Evolutionary conservation across 306 rosid genomes (phyloP).

Genomic region (Pterocarpus macrocarpus): DNA sequence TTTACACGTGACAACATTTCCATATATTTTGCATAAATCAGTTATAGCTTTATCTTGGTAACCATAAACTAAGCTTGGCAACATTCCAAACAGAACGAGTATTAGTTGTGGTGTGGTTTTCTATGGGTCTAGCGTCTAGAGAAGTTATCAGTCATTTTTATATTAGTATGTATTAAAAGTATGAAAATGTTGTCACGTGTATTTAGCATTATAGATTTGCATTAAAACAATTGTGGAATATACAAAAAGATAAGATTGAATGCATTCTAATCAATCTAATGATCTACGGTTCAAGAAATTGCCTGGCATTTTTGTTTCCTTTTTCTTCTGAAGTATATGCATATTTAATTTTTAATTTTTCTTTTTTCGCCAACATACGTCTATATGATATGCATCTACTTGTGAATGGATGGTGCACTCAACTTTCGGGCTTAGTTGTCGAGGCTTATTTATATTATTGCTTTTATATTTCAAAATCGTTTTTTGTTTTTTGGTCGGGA

Average conservation of each 20-base stretch:
- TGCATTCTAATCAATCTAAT: neutral
- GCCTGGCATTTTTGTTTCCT: no score
- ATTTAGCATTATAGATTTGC: neutral
- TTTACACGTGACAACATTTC: slow-evolving; percentile 42
- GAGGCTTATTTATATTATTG: neutral
- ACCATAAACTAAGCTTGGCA: neutral
- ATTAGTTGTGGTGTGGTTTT: slow-evolving; percentile 6
- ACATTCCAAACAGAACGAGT: slow-evolving; percentile 21
- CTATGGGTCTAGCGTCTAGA: neutral
- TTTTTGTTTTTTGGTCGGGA: no score
- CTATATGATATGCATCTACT: no score
- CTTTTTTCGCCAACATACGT: no score
- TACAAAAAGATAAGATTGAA: neutral
- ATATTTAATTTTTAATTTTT: no score
- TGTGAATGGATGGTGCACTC: no score
- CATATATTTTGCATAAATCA: neutral
- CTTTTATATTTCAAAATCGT: no score
- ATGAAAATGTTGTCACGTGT: neutral
- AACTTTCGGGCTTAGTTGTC: no score
- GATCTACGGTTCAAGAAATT: no score
- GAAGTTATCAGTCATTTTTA: neutral
- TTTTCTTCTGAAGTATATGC: no score
- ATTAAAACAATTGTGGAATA: neutral
- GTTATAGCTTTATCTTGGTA: slow-evolving; percentile 23
- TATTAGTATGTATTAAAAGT: neutral